A percentile compares a stretch with the other conserved stretches of the same genome.
Evolutionary conservation across 2,329 filamentous ascomycete species (phyloP).

Genomic region (Scolecobasidium constrictum): DNA sequence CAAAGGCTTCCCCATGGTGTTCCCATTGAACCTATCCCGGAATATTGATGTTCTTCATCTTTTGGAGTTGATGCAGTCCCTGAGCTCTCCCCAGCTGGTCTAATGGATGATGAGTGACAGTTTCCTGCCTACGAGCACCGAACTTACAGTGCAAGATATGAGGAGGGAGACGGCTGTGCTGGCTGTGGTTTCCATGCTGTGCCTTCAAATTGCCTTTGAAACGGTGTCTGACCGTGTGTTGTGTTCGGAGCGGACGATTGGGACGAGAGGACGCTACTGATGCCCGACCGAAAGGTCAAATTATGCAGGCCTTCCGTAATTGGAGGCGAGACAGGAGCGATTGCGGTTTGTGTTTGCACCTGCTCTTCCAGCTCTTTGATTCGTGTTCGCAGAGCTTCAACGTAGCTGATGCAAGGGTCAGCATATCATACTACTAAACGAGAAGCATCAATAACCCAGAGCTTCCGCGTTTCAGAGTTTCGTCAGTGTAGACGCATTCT

Average conservation of each 20-base stretch:
- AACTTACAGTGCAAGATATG: neutral
- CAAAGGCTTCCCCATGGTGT: neutral
- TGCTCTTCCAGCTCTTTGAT: constrained; percentile 3
- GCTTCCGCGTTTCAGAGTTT: constrained; percentile 4
- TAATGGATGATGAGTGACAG: neutral
- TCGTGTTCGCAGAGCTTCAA: neutral
- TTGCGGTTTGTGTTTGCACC: too few relatives aligned
- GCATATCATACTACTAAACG: too few relatives aligned
- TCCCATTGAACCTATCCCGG: constrained; percentile 2
- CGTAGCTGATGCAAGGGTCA: too few relatives aligned
- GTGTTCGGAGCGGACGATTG: too few relatives aligned
- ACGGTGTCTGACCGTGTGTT: neutral
- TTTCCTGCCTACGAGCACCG: neutral
- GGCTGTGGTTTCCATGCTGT: neutral
- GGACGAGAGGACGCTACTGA: too few relatives aligned
- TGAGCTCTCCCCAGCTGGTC: neutral
- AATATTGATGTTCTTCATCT: neutral
- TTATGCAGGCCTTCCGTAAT: too few relatives aligned
- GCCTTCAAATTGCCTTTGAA: neutral
- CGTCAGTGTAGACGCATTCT: neutral
- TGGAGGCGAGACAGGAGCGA: too few relatives aligned
- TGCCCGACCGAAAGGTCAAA: too few relatives aligned
- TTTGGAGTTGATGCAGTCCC: neutral
- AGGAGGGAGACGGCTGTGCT: neutral
- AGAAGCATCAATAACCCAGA: too few relatives aligned